These are phyloP conservation scores for Castanospermum australe DNA, from an alignment of 306 rosid genomes.

Conservation along the genomic window DNA sequence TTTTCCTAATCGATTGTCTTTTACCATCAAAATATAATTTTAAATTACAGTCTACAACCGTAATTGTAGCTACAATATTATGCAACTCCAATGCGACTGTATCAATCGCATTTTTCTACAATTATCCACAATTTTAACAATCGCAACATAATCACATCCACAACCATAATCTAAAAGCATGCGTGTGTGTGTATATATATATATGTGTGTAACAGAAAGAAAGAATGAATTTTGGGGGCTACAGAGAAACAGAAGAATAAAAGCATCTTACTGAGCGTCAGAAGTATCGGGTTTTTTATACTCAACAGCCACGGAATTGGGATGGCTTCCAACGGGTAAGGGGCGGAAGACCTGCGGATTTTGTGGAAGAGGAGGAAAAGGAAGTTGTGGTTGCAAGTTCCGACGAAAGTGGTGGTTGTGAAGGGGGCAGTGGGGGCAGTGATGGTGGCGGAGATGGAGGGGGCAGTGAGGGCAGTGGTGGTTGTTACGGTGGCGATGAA, in stretches of 20 bases:
- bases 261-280: constrained; percentile 27
- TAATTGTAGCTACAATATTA: no score
- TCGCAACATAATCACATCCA: no score
- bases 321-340: neutral
- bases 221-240: neutral
- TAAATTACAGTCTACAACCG: neutral
- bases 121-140: no score
- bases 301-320: neutral
- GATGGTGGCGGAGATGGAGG: constrained; percentile 19
- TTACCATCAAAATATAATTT: neutral
- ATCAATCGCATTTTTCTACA: no score
- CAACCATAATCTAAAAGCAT: no score
- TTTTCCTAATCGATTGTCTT: neutral
- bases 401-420: constrained; percentile 14
- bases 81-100: no score
- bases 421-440: constrained; percentile 31
- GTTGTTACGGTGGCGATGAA: neutral
- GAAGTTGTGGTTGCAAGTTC: neutral
- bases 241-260: neutral
- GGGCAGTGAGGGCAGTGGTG: constrained; percentile 33
- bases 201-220: no score
- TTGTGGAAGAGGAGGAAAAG: constrained; percentile 3
- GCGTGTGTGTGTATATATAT: no score
- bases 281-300: neutral
- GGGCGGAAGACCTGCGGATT: neutral